Percentiles rank a stretch among this genome's conserved stretches.
These are phyloP conservation scores for Psilocybe mexicana DNA, from an alignment of 1,284 basidiomycete genomes.

Conservation along the genomic window DNA sequence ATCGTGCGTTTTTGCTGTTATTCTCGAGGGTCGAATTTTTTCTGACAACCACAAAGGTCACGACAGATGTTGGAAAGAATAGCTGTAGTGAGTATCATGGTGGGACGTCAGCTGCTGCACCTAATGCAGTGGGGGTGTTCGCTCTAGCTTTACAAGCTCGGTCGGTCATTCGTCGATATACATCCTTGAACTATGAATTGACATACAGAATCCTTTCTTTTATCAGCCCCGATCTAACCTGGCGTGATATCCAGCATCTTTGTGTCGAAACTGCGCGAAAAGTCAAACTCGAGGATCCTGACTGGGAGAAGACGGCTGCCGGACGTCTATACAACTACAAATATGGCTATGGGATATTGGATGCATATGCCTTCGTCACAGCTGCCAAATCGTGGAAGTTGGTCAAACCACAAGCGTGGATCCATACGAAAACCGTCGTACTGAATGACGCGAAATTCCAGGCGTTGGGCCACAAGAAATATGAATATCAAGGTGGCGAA, in stretches of 20 bases:
- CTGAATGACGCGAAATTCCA: constrained; percentile 63
- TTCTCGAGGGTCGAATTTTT: constrained; percentile 11
- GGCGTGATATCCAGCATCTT: constrained; percentile 95
- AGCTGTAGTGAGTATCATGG: constrained; percentile 84
- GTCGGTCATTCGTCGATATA: constrained; percentile 36
- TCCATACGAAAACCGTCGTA: constrained; percentile 70
- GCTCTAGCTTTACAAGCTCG: constrained; percentile 86
- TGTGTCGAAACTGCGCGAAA: constrained; percentile 79
- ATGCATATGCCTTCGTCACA: constrained; percentile 82
- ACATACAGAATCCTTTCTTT: not conserved
- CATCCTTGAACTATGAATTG: too few relatives aligned
- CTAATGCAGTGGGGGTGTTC: constrained; percentile 90
- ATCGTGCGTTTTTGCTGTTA: constrained; percentile 63
- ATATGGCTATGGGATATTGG: constrained; percentile 93
- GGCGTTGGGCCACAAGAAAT: constrained; percentile 32
- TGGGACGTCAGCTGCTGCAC: constrained; percentile 96
- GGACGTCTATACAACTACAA: constrained; percentile 93
- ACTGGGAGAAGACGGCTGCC: constrained; percentile 86
- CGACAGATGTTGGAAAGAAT: constrained; percentile 85
- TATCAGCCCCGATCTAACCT: constrained; percentile 83
- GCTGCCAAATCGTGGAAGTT: constrained; percentile 81
- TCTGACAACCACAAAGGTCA: constrained; percentile 58
- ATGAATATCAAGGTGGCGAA: constrained; percentile 63
- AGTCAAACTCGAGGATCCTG: constrained; percentile 88
- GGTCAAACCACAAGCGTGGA: constrained; percentile 95